Evolutionary conservation across 2,329 filamentous ascomycete genomes (phyloP).

Genomic region (Colletotrichum coccodes): DNA sequence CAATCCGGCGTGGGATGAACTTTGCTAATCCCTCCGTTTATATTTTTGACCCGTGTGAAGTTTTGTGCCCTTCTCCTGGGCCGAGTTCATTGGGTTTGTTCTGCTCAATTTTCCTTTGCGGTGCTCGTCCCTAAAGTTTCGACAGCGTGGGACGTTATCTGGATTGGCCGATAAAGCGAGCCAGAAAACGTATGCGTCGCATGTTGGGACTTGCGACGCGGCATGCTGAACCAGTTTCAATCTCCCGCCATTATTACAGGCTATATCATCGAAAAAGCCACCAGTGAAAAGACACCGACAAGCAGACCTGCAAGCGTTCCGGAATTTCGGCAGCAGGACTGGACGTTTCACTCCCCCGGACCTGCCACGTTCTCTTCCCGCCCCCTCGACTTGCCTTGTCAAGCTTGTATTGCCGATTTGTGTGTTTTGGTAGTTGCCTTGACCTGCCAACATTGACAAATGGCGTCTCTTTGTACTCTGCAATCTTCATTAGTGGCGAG

Average conservation of each 20-base stretch:
- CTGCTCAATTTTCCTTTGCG: not conserved
- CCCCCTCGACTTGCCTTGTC: not conserved
- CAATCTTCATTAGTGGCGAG: not conserved
- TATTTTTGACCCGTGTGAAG: not conserved
- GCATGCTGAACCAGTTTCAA: conserved; percentile 18
- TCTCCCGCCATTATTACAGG: not conserved
- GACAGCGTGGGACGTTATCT: not conserved
- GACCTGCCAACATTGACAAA: not conserved
- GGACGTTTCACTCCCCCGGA: conserved; percentile 9
- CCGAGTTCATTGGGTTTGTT: not conserved
- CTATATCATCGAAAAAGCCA: not conserved
- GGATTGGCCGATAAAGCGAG: not conserved
- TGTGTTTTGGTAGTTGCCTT: not conserved
- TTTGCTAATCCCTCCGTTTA: conserved; percentile 5
- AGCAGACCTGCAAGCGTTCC: not conserved
- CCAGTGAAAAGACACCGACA: not conserved
- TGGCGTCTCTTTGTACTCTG: not conserved
- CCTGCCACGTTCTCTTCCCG: not conserved
- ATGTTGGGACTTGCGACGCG: conserved; percentile 17
- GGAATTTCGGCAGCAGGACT: not conserved
- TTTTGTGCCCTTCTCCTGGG: not conserved
- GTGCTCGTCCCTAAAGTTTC: not conserved
- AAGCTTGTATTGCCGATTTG: not conserved
- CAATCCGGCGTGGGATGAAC: conserved; percentile 23
- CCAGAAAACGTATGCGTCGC: conserved; percentile 14